Evolutionary conservation across 2,329 filamentous ascomycete genomes (phyloP).

Genomic region (Aspergillus flavus): DNA sequence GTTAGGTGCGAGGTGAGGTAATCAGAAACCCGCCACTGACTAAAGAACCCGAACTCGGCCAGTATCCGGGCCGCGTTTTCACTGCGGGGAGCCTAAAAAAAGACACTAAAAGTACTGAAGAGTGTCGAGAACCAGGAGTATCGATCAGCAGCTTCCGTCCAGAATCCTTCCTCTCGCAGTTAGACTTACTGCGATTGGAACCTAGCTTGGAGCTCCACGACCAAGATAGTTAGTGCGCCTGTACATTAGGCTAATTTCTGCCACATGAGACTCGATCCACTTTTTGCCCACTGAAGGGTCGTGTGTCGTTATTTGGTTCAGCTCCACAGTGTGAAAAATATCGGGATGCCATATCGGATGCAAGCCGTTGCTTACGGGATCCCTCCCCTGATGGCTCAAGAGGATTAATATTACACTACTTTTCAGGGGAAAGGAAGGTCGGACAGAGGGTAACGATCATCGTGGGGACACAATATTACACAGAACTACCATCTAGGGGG

Average conservation of each 20-base stretch:
- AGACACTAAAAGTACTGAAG: constrained; percentile 1
- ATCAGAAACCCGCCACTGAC: constrained; percentile 11
- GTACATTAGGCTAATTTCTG: constrained; percentile 17
- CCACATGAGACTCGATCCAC: constrained; percentile 23
- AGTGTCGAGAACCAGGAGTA: constrained; percentile 6
- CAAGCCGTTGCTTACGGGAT: constrained; percentile 3
- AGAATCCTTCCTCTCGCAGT: constrained; percentile 28
- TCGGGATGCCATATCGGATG: constrained; percentile 21
- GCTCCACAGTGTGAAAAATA: constrained; percentile 14
- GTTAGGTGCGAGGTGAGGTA: constrained; percentile 6
- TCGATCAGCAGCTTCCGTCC: constrained; percentile 16
- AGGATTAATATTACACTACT: background rate
- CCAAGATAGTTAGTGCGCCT: constrained; percentile 11
- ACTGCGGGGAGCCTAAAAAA: constrained; percentile 20
- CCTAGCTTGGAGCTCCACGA: constrained; percentile 8
- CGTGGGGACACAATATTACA: background rate
- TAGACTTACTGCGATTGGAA: constrained; percentile 15
- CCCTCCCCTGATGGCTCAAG: background rate
- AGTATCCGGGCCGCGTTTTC: constrained; percentile 15
- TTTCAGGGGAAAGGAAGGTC: background rate
- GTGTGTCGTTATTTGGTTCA: constrained; percentile 5
- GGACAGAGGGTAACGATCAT: background rate
- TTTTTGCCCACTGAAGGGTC: constrained; percentile 8
- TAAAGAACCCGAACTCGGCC: constrained; percentile 20
- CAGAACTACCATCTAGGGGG: background rate